Conservation (phyloP, 2,329 filamentous ascomycete genomes). For the Neurospora sp. region DNA sequence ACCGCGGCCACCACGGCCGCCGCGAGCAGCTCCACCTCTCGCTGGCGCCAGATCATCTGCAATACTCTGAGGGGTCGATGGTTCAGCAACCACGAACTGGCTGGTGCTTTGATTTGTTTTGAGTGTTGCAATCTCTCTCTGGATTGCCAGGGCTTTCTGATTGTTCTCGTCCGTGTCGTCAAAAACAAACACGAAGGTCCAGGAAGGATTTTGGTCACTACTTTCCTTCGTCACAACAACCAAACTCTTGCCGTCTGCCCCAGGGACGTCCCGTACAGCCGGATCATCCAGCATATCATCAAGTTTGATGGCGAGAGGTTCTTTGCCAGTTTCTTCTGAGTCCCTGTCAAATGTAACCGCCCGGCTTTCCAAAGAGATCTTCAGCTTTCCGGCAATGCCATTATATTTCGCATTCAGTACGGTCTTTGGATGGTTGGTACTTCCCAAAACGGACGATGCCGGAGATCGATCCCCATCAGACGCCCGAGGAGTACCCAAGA, state of each 20-base stretch:
- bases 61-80: neutral
- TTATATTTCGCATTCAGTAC: constrained; percentile 11
- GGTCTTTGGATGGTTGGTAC: neutral
- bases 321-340: constrained; percentile 6
- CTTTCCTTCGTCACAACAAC: constrained; percentile 11
- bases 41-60: neutral
- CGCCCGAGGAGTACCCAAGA: constrained; percentile 3
- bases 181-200: constrained; percentile 18
- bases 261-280: constrained; percentile 14
- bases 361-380: constrained; percentile 5
- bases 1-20: constrained; percentile 7
- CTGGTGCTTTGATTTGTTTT: constrained; percentile 1
- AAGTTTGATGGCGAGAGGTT: constrained; percentile 17
- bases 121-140: constrained; percentile 7
- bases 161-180: constrained; percentile 6
- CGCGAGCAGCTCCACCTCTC: constrained; percentile 4
- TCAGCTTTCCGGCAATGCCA: constrained; percentile 15
- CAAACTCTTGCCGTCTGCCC: constrained; percentile 15
- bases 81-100: neutral
- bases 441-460: neutral
- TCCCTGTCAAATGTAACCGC: constrained; percentile 14
- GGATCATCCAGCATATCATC: constrained; percentile 12
- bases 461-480: neutral
- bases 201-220: constrained; percentile 3
- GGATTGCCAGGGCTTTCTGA: constrained; percentile 8